phyloP scores from a whole-genome alignment of 768 basidiomycete genomes.

The Chlorophyllum brunneum region DNA sequence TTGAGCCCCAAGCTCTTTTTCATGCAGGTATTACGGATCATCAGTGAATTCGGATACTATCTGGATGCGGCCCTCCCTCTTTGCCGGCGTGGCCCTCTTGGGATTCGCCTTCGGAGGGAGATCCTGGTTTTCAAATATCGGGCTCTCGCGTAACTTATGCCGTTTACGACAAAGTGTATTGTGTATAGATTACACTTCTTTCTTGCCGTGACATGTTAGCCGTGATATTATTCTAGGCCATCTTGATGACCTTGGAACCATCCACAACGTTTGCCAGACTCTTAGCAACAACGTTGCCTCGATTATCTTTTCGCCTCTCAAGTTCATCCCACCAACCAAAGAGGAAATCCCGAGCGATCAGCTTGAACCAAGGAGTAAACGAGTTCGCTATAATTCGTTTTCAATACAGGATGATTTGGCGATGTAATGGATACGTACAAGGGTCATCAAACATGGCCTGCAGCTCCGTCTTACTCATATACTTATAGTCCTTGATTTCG shows the following conservation, averaged over 20 bases:
- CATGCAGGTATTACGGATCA: constrained; percentile 58
- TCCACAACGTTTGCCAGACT: constrained; percentile 64
- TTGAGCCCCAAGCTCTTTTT: constrained; percentile 52
- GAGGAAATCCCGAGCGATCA: constrained; percentile 94
- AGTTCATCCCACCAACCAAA: constrained; percentile 99
- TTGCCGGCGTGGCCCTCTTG: constrained; percentile 40
- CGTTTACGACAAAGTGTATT: neutral
- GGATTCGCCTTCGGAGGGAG: constrained; percentile 47
- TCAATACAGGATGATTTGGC: too few species aligned
- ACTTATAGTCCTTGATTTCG: constrained; percentile 88
- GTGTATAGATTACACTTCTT: neutral
- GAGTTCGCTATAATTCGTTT: constrained; percentile 54
- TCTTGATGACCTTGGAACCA: constrained; percentile 64
- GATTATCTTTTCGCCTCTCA: constrained; percentile 47
- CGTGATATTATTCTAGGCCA: constrained; percentile 22
- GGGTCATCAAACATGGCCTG: constrained; percentile 85
- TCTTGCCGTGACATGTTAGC: neutral
- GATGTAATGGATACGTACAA: constrained; percentile 40
- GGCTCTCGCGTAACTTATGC: constrained; percentile 6
- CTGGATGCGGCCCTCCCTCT: constrained; percentile 69
- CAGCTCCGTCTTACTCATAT: constrained; percentile 88
- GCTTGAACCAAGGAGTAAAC: constrained; percentile 99
- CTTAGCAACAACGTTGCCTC: constrained; percentile 62
- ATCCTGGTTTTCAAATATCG: constrained; percentile 61
- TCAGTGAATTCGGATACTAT: constrained; percentile 52